Evolutionary conservation across 2,329 filamentous ascomycete species (phyloP).

Genomic region (Cordyceps javanica): DNA sequence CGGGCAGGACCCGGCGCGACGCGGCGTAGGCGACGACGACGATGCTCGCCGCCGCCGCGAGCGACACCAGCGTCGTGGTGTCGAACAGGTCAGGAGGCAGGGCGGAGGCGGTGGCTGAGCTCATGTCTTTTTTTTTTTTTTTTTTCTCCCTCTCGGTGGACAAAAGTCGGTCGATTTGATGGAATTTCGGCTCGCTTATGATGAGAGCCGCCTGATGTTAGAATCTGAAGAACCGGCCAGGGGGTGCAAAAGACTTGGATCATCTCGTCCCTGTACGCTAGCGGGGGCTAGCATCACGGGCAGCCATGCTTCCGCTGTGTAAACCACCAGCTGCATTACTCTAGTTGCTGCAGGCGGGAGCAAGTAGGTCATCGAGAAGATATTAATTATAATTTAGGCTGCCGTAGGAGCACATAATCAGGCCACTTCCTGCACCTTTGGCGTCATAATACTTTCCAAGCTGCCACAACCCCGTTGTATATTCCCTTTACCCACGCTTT

Average conservation of each 20-base stretch:
- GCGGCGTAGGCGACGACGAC: conserved; percentile 41
- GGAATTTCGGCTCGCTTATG: no score
- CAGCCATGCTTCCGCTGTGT: not conserved
- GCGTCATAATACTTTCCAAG: not conserved
- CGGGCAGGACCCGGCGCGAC: conserved; percentile 42
- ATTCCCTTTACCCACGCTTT: not conserved
- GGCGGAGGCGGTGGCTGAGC: conserved; percentile 7
- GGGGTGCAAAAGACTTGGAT: not conserved
- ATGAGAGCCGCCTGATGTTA: not conserved
- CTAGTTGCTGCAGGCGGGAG: not conserved
- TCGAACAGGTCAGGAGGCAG: conserved; percentile 54
- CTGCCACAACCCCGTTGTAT: not conserved
- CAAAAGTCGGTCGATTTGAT: no score
- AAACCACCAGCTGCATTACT: not conserved
- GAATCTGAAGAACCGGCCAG: not conserved
- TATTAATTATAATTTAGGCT: not conserved
- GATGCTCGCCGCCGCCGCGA: conserved; percentile 49
- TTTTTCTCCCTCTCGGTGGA: no score
- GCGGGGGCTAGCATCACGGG: not conserved
- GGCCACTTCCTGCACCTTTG: not conserved
- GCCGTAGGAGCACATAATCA: not conserved
- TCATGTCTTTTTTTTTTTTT: no score
- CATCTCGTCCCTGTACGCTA: not conserved
- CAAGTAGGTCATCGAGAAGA: not conserved
- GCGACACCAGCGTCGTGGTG: conserved; percentile 52